phyloP scores from a whole-genome alignment of 2,329 filamentous ascomycete genomes.

The Cucurbitaria berberidis region DNA sequence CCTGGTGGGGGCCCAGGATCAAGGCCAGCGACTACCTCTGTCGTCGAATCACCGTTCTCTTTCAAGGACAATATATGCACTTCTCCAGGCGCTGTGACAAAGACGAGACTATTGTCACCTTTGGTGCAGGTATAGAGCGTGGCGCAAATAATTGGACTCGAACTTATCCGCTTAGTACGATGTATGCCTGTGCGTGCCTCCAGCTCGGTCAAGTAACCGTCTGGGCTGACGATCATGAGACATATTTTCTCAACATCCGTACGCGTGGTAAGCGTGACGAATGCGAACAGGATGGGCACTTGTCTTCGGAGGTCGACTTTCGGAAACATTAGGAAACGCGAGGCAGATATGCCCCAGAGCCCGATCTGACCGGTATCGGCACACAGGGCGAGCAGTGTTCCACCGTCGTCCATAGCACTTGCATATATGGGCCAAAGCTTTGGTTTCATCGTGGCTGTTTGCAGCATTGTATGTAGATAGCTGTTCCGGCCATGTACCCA shows the following conservation, averaged over 20 bases:
- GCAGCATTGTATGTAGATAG: conserved; percentile 39
- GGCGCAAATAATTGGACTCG: conserved; percentile 35
- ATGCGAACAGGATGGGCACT: conserved; percentile 68
- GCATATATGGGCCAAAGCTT: conserved; percentile 59
- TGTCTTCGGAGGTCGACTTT: conserved; percentile 63
- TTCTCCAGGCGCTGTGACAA: conserved; percentile 42
- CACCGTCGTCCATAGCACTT: conserved; percentile 68
- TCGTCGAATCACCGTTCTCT: conserved; percentile 30
- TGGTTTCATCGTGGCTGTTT: conserved; percentile 43
- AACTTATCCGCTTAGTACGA: conserved; percentile 36
- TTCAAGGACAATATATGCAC: conserved; percentile 41
- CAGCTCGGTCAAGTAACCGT: conserved; percentile 68
- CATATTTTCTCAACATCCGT: conserved; percentile 42
- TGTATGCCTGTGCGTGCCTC: conserved; percentile 53
- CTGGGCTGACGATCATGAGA: conserved; percentile 67
- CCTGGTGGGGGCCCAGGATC: conserved; percentile 45
- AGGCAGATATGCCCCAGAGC: conserved; percentile 68
- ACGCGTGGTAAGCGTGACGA: conserved; percentile 40
- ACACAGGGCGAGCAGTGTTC: conserved; percentile 70
- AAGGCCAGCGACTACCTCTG: conserved; percentile 43
- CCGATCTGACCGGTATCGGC: conserved; percentile 63
- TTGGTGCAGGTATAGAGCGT: conserved; percentile 36
- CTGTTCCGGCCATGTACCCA: conserved; percentile 55
- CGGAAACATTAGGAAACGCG: conserved; percentile 61
- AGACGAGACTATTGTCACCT: conserved; percentile 38